These are phyloP conservation scores for Panicum hallii DNA, from an alignment of 202 grass and related monocot genomes.

Conservation along the genomic window DNA sequence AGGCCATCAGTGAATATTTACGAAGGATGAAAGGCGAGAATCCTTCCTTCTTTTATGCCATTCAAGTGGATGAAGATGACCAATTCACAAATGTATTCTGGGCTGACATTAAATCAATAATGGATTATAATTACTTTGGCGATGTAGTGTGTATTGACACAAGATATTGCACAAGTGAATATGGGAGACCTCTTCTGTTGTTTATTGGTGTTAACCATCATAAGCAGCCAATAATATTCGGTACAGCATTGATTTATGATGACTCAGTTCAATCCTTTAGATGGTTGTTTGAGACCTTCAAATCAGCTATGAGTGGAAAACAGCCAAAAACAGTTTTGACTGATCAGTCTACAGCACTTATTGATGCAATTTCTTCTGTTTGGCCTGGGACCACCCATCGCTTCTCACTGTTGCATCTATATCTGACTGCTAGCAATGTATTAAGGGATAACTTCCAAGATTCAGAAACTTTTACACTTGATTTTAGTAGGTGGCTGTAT, in stretches of 20 bases:
- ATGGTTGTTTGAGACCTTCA: slow-evolving; percentile 85
- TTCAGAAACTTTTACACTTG: slow-evolving; percentile 62
- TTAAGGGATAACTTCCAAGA: slow-evolving; percentile 61
- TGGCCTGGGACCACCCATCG: slow-evolving; percentile 69
- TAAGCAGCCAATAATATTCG: slow-evolving; percentile 76
- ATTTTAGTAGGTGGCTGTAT: slow-evolving; percentile 74
- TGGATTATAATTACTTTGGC: slow-evolving; percentile 79
- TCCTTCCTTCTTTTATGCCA: slow-evolving; percentile 88
- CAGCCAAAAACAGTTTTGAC: slow-evolving; percentile 82
- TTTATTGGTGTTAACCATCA: slow-evolving; percentile 94
- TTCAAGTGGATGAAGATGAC: slow-evolving; percentile 89
- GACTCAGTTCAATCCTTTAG: slow-evolving; percentile 80
- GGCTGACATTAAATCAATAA: slow-evolving; percentile 74
- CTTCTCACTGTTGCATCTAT: slow-evolving; percentile 69
- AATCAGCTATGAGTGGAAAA: slow-evolving; percentile 75
- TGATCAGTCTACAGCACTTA: slow-evolving; percentile 54
- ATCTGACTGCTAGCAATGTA: slow-evolving; percentile 62
- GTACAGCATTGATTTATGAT: slow-evolving; percentile 70
- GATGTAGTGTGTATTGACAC: slow-evolving; percentile 90
- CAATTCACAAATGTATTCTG: slow-evolving; percentile 84
- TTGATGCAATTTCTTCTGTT: slow-evolving; percentile 61
- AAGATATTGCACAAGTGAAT: slow-evolving; percentile 66
- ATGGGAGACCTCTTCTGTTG: slow-evolving; percentile 66
- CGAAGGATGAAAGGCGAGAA: slow-evolving; percentile 81
- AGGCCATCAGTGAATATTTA: slow-evolving; percentile 75